A percentile compares a stretch with the other conserved stretches of the same genome.
These are phyloP conservation scores for Ustilago vetiveriae DNA, from an alignment of 1,284 basidiomycete genomes.

Conservation along the genomic window DNA sequence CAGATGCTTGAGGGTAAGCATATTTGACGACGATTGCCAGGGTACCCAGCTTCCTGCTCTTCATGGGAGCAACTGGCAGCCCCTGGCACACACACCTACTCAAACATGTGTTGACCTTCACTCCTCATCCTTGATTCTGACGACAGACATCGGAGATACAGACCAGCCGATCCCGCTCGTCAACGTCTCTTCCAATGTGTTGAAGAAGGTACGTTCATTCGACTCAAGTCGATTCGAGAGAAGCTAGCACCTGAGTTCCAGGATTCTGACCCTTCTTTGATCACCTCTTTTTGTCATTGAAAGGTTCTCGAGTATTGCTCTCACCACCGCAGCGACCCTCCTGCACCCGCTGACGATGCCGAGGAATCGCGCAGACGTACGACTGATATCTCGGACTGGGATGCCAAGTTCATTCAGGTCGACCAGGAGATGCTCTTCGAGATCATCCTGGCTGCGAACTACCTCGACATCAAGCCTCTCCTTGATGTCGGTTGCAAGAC, in stretches of 20 bases:
- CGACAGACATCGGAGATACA: constrained; percentile 61
- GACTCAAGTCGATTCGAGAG: not conserved
- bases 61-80: no score
- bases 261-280: not conserved
- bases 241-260: not conserved
- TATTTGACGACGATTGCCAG: constrained; percentile 2
- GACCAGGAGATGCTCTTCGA: constrained; percentile 98
- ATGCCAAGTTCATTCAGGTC: constrained; percentile 91
- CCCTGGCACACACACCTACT: not conserved
- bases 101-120: not conserved
- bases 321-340: constrained; percentile 94
- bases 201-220: constrained; percentile 81
- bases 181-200: constrained; percentile 93
- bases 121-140: not conserved
- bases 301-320: constrained; percentile 99
- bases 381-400: constrained; percentile 98
- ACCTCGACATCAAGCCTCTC: constrained; percentile 98
- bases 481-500: constrained; percentile 99
- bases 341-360: constrained; percentile 80
- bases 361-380: constrained; percentile 95
- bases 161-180: constrained; percentile 90
- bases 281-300: no score
- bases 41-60: not conserved
- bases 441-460: constrained; percentile 99
- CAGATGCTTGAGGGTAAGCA: constrained; percentile 98